Percentiles rank a stretch among this genome's conserved stretches.
These are phyloP conservation scores for Trametes polyzona DNA, from an alignment of 1,284 basidiomycete species.

Conservation along the genomic window DNA sequence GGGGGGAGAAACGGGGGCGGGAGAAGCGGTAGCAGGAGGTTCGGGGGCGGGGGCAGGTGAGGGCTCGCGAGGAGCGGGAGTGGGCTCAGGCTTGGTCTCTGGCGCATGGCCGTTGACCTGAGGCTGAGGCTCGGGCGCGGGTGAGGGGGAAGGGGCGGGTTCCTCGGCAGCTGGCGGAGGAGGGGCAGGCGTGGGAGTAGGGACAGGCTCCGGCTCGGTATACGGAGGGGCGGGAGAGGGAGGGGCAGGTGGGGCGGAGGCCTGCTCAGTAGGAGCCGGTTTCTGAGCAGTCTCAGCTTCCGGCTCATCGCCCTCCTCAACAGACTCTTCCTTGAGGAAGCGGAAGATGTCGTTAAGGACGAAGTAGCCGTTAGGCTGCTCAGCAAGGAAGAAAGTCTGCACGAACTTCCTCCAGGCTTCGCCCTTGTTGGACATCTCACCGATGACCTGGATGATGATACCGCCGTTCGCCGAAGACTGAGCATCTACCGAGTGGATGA, in stretches of 20 bases:
- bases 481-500: slow-evolving; percentile 93
- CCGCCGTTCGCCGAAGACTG: slow-evolving; percentile 94
- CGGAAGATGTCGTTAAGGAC: slow-evolving; percentile 99
- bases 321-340: slow-evolving; percentile 94
- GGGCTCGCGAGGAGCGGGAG: slow-evolving; percentile 39
- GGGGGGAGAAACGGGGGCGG: slow-evolving; percentile 37
- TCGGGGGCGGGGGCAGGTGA: slow-evolving; percentile 42
- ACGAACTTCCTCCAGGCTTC: slow-evolving; percentile 98
- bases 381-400: slow-evolving; percentile 99
- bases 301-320: slow-evolving; percentile 72
- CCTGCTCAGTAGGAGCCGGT: slow-evolving; percentile 25
- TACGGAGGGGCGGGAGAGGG: slow-evolving; percentile 35
- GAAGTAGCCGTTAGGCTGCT: slow-evolving; percentile 99
- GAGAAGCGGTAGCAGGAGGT: slow-evolving; percentile 34
- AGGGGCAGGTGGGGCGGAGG: slow-evolving; percentile 26
- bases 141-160: slow-evolving; percentile 37
- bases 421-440: slow-evolving; percentile 94
- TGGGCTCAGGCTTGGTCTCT: slow-evolving; percentile 40
- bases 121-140: slow-evolving; percentile 35
- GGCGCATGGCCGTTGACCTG: slow-evolving; percentile 31
- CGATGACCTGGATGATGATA: slow-evolving; percentile 99
- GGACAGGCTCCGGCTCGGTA: slow-evolving; percentile 40
- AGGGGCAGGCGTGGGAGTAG: slow-evolving; percentile 24
- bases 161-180: slow-evolving; percentile 40
- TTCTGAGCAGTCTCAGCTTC: slow-evolving; percentile 40